A percentile compares a stretch with the other conserved stretches of the same genome.
These are phyloP conservation scores for Ophiocordyceps camponoti-rufipedis DNA, from an alignment of 2,329 filamentous ascomycete genomes.

Conservation along the genomic window DNA sequence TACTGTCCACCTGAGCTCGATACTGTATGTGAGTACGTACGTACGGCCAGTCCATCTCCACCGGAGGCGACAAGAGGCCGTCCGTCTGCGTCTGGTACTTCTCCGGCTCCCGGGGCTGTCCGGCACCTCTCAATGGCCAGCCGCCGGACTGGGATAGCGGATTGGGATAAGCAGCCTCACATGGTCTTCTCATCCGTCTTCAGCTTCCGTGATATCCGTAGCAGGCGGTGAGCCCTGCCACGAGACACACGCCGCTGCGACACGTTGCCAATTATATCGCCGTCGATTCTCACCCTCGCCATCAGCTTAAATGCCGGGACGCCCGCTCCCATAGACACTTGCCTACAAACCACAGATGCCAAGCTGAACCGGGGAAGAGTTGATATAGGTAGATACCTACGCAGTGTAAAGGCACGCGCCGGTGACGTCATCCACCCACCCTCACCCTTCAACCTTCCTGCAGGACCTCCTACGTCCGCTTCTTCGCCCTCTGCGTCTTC, in stretches of 20 bases:
- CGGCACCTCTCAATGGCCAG: neutral
- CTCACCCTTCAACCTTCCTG: too few species aligned
- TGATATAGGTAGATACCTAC: too few species aligned
- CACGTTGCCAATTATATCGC: neutral
- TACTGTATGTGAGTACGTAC: neutral
- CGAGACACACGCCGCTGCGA: neutral
- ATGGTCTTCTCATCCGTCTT: neutral
- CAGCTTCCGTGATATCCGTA: neutral
- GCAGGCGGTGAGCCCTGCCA: neutral
- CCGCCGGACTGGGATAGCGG: neutral
- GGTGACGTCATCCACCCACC: too few species aligned
- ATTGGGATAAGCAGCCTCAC: neutral
- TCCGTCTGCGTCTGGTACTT: neutral
- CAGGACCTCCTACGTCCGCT: slow-evolving; percentile 11
- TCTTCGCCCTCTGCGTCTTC: slow-evolving; percentile 30
- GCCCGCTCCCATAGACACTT: too few species aligned
- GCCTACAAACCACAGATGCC: too few species aligned
- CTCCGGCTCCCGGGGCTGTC: neutral
- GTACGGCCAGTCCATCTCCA: neutral
- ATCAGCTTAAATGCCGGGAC: too few species aligned
- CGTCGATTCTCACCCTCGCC: too few species aligned
- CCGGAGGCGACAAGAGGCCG: neutral
- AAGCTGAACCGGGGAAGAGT: too few species aligned
- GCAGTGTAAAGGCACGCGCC: too few species aligned
- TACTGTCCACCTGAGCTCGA: neutral